These are phyloP conservation scores for Aspergillus intermedius DNA, from an alignment of 2,329 filamentous ascomycete genomes.

Conservation along the genomic window DNA sequence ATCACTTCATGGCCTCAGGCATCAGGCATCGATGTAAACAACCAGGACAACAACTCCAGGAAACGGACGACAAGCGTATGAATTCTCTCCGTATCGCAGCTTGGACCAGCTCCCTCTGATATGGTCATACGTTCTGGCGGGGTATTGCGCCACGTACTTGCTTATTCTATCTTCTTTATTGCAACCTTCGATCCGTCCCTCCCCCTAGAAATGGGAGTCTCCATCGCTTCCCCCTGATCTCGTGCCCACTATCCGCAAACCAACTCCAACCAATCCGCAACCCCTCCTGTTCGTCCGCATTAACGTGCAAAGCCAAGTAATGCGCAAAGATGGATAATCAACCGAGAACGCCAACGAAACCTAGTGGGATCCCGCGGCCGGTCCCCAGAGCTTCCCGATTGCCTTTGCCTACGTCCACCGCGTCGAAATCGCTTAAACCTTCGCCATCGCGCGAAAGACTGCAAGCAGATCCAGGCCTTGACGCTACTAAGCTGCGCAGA, in stretches of 20 bases:
- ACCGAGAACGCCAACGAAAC: conserved; percentile 21
- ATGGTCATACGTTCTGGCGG: too few species aligned
- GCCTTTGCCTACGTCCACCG: conserved; percentile 42
- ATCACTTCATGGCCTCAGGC: too few species aligned
- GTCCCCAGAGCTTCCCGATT: conserved; percentile 48
- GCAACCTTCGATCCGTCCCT: not conserved
- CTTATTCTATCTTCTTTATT: not conserved
- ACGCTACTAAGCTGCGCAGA: conserved; percentile 30
- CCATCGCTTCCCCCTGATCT: not conserved
- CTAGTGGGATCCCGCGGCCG: conserved; percentile 44
- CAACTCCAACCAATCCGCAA: not conserved
- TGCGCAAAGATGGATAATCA: conserved; percentile 28
- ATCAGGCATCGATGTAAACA: too few species aligned
- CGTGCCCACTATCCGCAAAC: not conserved
- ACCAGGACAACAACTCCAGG: too few species aligned
- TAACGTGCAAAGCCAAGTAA: not conserved
- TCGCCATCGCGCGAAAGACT: conserved; percentile 45
- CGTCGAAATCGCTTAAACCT: conserved; percentile 38
- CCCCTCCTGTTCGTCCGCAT: not conserved
- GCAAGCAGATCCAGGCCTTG: conserved; percentile 34
- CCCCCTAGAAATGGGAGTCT: not conserved
- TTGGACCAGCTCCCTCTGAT: too few species aligned
- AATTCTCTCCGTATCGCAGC: too few species aligned
- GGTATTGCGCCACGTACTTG: not conserved
- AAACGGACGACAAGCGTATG: too few species aligned